Percentiles rank a stretch among this genome's conserved stretches.
Conservation (phyloP, 306 rosid species). For the Hippophae rhamnoides region DNA sequence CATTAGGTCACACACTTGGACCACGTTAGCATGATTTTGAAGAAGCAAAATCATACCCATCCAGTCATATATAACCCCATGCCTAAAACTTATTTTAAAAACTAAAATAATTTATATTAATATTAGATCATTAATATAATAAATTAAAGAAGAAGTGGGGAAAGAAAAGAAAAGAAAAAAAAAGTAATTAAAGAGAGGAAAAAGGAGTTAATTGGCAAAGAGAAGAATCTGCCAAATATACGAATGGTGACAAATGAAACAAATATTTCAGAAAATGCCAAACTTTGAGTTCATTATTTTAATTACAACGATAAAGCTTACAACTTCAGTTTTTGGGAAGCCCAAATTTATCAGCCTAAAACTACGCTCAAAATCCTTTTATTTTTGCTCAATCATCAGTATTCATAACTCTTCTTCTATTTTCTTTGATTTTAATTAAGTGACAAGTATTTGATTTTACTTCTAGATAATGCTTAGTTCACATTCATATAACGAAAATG, state of each 20-base stretch:
- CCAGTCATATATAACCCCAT: conserved; percentile 5
- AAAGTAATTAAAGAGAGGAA: not conserved
- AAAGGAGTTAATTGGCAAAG: not conserved
- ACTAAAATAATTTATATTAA: not conserved
- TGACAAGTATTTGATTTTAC: too few species aligned
- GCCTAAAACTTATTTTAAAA: not conserved
- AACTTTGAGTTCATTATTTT: conserved; percentile 28
- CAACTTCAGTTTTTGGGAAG: conserved; percentile 48
- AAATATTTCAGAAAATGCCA: conserved; percentile 48
- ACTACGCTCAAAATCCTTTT: conserved; percentile 28
- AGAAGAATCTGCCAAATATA: conserved; percentile 52
- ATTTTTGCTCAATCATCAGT: not conserved
- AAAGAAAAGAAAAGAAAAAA: too few species aligned
- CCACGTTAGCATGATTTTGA: conserved; percentile 48
- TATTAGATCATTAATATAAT: not conserved
- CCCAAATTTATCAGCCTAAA: conserved; percentile 53
- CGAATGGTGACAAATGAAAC: conserved; percentile 69
- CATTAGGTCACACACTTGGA: conserved; percentile 25
- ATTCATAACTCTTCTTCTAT: not conserved
- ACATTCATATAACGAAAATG: too few species aligned
- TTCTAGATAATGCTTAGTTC: too few species aligned
- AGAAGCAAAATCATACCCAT: conserved; percentile 14
- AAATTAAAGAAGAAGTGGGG: not conserved
- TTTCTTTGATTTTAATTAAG: too few species aligned
- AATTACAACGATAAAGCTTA: conserved; percentile 49